Conservation (phyloP, 768 basidiomycete species). For the Sporobolomyces roseus region DNA sequence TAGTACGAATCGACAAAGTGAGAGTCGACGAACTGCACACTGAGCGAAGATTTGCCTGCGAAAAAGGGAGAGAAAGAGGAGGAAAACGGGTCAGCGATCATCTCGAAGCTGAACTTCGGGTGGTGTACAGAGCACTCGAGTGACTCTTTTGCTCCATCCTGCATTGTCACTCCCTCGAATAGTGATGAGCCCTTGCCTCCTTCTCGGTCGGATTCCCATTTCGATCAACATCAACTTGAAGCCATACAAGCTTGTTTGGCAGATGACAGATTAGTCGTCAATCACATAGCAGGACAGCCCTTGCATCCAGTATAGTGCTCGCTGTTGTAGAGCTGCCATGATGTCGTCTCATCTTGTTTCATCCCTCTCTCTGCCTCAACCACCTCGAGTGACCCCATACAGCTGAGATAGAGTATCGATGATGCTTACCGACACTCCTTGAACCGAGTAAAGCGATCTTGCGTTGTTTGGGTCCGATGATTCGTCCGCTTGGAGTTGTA, state of each 20-base stretch:
- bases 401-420: background rate
- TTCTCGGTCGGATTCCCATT: no score
- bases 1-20: constrained; percentile 89
- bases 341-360: constrained; percentile 2
- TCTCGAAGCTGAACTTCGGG: no score
- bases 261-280: no score
- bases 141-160: no score
- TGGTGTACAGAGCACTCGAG: no score
- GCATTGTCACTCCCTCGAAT: no score
- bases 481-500: constrained; percentile 35
- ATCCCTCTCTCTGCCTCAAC: background rate
- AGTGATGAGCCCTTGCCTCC: no score
- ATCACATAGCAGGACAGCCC: no score
- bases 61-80: background rate
- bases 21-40: constrained; percentile 88
- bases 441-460: constrained; percentile 85
- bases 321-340: background rate
- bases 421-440: constrained; percentile 73
- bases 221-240: no score
- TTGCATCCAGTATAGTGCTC: no score
- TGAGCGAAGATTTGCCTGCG: constrained; percentile 89
- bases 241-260: no score
- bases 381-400: no score
- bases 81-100: background rate
- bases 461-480: constrained; percentile 53